A percentile compares a stretch with the other conserved stretches of the same genome.
Evolutionary conservation across 2,329 filamentous ascomycete species (phyloP).

Genomic region (Cladosporium sphaerospermum): DNA sequence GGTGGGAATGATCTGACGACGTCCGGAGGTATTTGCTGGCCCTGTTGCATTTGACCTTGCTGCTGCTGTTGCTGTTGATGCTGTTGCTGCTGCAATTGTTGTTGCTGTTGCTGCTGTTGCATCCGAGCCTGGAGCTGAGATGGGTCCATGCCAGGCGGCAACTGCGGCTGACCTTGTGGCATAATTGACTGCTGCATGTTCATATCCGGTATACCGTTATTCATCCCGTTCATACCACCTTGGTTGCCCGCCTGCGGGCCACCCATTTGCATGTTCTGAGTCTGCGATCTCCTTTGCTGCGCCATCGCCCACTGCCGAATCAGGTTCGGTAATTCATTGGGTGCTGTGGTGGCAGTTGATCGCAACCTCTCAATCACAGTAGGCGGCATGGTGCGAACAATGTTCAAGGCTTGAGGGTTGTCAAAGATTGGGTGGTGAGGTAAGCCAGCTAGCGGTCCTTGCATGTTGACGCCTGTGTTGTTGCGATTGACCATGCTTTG

Average conservation of each 20-base stretch:
- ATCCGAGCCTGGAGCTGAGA: constrained; percentile 8
- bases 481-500: constrained; percentile 28
- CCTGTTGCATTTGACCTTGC: constrained; percentile 13
- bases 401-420: constrained; percentile 3
- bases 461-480: constrained; percentile 15
- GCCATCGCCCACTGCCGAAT: constrained; percentile 21
- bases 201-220: constrained; percentile 8
- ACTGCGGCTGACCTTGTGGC: not conserved
- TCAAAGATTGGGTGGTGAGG: constrained; percentile 17
- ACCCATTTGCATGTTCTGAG: constrained; percentile 5
- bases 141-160: constrained; percentile 4
- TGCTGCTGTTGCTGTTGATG: constrained; percentile 14
- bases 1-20: not conserved
- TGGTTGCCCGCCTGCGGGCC: constrained; percentile 4
- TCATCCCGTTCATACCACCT: constrained; percentile 3
- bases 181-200: constrained; percentile 9
- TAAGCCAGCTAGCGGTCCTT: constrained; percentile 24
- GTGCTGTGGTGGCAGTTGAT: constrained; percentile 9
- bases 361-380: constrained; percentile 5
- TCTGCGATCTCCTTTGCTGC: constrained; percentile 13
- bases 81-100: constrained; percentile 12
- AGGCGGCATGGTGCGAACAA: constrained; percentile 10
- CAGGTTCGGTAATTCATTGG: not conserved
- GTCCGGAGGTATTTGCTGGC: constrained; percentile 1
- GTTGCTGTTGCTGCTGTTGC: constrained; percentile 24